Evolutionary conservation across 495 filamentous ascomycete species (phyloP).

Genomic region (Penicillium lagena): DNA sequence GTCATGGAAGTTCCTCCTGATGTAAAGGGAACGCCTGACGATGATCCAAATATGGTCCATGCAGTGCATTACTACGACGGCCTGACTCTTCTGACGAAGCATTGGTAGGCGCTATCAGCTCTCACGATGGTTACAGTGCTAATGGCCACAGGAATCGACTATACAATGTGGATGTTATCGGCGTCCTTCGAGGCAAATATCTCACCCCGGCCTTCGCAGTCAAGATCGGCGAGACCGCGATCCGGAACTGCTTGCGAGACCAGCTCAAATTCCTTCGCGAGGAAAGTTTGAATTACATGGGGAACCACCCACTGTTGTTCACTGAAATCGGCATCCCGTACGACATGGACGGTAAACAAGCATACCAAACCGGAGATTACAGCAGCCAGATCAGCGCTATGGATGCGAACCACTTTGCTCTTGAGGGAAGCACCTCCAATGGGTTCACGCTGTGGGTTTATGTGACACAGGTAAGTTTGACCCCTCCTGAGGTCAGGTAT

Average conservation of each 20-base stretch:
- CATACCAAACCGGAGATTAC: constrained; percentile 95
- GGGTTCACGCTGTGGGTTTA: constrained; percentile 92
- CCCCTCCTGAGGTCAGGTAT: background rate
- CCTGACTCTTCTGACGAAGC: constrained; percentile 93
- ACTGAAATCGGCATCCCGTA: constrained; percentile 97
- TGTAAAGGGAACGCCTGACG: constrained; percentile 81
- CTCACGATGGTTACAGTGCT: background rate
- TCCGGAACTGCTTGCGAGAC: constrained; percentile 87
- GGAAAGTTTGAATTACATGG: constrained; percentile 88
- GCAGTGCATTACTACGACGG: constrained; percentile 96
- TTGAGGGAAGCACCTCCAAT: constrained; percentile 73
- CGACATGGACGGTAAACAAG: constrained; percentile 95
- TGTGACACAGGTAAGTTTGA: constrained; percentile 53
- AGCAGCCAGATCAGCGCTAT: constrained; percentile 87
- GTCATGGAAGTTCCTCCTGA: constrained; percentile 85
- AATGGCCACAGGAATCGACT: constrained; percentile 60
- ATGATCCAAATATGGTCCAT: constrained; percentile 86
- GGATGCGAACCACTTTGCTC: constrained; percentile 93
- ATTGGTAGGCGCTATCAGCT: constrained; percentile 53
- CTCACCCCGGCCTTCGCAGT: constrained; percentile 81
- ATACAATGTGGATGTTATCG: constrained; percentile 96
- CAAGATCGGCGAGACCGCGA: constrained; percentile 89
- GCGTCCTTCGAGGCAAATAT: constrained; percentile 84
- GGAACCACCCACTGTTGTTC: constrained; percentile 81
- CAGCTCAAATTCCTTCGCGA: constrained; percentile 83